Base-by-base conservation (phyloP, 495 filamentous ascomycete genomes). In the Hyphodiscus hymeniophilus region DNA sequence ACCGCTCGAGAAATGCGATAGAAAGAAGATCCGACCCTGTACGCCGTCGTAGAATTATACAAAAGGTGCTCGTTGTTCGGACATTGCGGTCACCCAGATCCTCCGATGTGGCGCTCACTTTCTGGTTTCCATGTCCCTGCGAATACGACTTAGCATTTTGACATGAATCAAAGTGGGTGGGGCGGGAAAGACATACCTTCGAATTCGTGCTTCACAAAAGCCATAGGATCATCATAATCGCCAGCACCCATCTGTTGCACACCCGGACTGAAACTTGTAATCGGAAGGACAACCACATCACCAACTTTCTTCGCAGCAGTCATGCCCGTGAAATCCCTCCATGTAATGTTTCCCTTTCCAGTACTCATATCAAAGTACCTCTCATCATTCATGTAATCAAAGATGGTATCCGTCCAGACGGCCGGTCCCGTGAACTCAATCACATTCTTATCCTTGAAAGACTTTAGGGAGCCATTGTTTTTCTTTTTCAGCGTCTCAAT, bases 191-290 rank as follows among this genome's bases (percentile, higher is more conserved):
- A 48, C 52, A 32, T 63, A 96, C 92, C 92, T 73, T 91, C 89
- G 67, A 98, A 98, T 36, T 89, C 81, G 65, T 98, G 92, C 67
- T 94, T 87, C 46, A 98, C 92, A 71, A 95, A 97, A 3, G 92
- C 92, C 88, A 97, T 92, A 5, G 90, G 89, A 59, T 97, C 82
- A 57, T 96, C 90, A 11, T 80, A 73, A 45, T 92, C 89, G 51
- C 80, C 82, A n/a, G 92, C 87, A 23, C 84, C 85, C 88, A 96
- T 97, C 59, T 94, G 87, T 52, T 83, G 77, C 30, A 97, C 88
- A 5, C 92, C 92, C 5, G 92, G 94, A 56, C 87, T 94, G 69
- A 98, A 98, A 66, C 88, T 94, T 2, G 92, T 98, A 54, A 98
- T 97, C 12, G 91, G 91, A 46, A 97, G 66, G 12, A 97, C 80